phyloP scores from a whole-genome alignment of 2,329 filamentous ascomycete genomes.

The Trichoderma polysporum region DNA sequence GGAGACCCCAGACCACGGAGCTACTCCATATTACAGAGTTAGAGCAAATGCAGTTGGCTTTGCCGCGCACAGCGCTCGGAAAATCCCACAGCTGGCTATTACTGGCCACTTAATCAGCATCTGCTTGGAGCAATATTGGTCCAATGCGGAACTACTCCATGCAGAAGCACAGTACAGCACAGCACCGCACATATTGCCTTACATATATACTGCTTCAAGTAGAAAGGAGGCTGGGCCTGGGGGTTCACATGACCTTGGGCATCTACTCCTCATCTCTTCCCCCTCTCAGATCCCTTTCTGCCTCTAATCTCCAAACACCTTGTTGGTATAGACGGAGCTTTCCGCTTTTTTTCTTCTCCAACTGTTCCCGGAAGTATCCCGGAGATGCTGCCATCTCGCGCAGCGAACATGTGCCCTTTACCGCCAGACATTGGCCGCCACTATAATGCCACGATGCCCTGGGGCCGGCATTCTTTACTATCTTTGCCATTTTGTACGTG shows the following conservation, averaged over 20 bases:
- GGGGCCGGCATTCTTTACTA: too few species aligned
- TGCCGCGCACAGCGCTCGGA: constrained; percentile 16
- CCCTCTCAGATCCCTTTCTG: too few species aligned
- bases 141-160: background rate
- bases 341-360: background rate
- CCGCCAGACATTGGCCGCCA: too few species aligned
- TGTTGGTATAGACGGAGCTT: background rate
- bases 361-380: background rate
- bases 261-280: background rate
- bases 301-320: background rate
- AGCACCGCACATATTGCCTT: background rate
- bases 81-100: background rate
- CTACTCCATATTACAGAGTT: constrained; percentile 2
- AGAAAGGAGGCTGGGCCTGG: background rate
- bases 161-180: background rate
- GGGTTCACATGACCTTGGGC: background rate
- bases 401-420: background rate
- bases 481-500: too few species aligned
- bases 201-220: background rate
- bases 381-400: background rate
- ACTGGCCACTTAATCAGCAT: background rate
- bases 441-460: background rate
- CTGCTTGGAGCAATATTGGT: background rate
- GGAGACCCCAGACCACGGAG: constrained; percentile 1
- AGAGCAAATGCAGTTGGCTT: too few species aligned